Evolutionary conservation across 345 rosid species (phyloP).

Genomic region (Eucalyptus leucophloia): DNA sequence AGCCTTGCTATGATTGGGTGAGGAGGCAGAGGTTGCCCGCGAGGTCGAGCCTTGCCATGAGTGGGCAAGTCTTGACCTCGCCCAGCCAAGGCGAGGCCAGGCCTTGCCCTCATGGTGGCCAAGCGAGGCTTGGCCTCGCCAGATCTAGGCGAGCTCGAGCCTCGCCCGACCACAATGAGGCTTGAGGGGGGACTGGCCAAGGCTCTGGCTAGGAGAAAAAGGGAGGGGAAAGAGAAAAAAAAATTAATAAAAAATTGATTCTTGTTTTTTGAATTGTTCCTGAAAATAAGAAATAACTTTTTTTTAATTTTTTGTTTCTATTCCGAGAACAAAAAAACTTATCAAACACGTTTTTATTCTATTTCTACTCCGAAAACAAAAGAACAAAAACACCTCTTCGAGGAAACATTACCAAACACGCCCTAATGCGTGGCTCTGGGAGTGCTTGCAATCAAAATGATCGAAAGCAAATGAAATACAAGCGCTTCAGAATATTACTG

Average conservation of each 20-base stretch:
- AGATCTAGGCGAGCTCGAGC: rapidly evolving
- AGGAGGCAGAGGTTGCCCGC: too few species aligned
- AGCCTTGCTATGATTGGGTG: too few species aligned
- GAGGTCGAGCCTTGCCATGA: too few species aligned
- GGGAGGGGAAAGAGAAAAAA: too few species aligned
- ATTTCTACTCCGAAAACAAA: too few species aligned
- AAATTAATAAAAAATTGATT: too few species aligned
- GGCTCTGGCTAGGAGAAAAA: too few species aligned
- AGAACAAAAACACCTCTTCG: rapidly evolving
- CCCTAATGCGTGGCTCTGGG: neutral
- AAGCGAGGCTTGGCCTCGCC: rapidly evolving
- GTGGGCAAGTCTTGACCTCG: rapidly evolving
- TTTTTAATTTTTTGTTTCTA: rapidly evolving
- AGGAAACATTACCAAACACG: rapidly evolving
- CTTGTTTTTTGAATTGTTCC: too few species aligned
- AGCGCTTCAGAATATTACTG: neutral
- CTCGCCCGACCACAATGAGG: too few species aligned
- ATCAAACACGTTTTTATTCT: rapidly evolving
- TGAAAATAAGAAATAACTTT: rapidly evolving
- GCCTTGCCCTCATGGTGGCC: too few species aligned
- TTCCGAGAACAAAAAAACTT: rapidly evolving
- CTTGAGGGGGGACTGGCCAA: rapidly evolving
- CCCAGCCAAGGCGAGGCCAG: rapidly evolving
- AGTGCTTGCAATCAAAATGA: neutral
- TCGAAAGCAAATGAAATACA: neutral